A percentile compares a stretch with the other conserved stretches of the same genome.
Evolutionary conservation across 768 basidiomycete genomes (phyloP).

Genomic region (Lactarius indigo): DNA sequence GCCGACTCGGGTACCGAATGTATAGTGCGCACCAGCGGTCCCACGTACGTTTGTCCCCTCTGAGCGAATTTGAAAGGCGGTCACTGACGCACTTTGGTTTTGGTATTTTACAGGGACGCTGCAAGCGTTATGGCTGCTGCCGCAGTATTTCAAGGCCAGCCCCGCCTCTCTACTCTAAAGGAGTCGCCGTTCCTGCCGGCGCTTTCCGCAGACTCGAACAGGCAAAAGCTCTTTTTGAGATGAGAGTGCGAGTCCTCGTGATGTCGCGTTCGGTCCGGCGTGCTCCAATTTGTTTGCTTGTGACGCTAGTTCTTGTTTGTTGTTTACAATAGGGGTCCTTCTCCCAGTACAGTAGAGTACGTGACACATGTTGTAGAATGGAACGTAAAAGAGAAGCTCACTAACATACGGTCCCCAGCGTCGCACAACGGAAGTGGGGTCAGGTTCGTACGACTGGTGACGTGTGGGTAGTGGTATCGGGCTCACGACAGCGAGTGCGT

Average conservation of each 20-base stretch:
- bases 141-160: slow-evolving; percentile 26
- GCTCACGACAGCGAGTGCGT: not conserved
- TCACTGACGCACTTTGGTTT: not conserved
- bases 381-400: not conserved
- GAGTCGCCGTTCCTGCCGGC: slow-evolving; percentile 34
- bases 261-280: not conserved
- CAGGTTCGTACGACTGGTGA: not conserved
- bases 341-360: too few relatives aligned
- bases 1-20: slow-evolving; percentile 38
- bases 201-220: slow-evolving; percentile 25
- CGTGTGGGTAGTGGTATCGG: not conserved
- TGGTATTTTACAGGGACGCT: slow-evolving; percentile 29
- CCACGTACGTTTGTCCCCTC: slow-evolving; percentile 34
- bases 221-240: slow-evolving; percentile 5
- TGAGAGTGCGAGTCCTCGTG: not conserved
- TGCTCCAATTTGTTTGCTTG: not conserved
- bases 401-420: not conserved
- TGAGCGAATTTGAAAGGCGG: not conserved
- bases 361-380: not conserved
- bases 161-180: slow-evolving; percentile 30
- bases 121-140: slow-evolving; percentile 32
- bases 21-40: slow-evolving; percentile 39
- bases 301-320: not conserved
- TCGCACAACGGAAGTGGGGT: not conserved
- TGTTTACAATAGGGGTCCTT: not conserved